Base-by-base conservation (phyloP, 306 rosid genomes). In the Rosa chinensis region DNA sequence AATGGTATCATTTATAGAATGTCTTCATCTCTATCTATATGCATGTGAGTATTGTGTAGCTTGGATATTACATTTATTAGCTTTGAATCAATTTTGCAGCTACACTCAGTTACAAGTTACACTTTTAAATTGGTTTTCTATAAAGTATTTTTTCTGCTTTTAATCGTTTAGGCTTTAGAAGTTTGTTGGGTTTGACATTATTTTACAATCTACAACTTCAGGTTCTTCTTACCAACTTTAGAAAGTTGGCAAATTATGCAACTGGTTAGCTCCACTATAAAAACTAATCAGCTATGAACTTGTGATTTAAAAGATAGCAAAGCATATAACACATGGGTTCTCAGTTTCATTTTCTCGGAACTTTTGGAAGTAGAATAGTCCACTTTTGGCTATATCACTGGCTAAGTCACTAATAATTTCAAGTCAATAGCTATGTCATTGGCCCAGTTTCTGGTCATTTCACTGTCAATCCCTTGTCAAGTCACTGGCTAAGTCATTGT, bases 1-100 rank as follows among this genome's bases (percentile, higher is more conserved):
- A 92, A 92, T 78, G 90, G 89, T 67, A 92, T 92, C 80, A 79
- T 92, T 61, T 94, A 92, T 70, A 86, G 91, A 82, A 94, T 94
- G 66, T 90, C 93, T 16, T 85, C 98, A 37, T 86, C 97, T n/a
- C 89, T 94, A n/a, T 92, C 98, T 75, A 84, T 90, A 21, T 90
- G 98, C 92, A 88, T 90, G 96, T 89, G 73, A 73, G 16, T 83
- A 7, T 75, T 56, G 17, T 63, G 73, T 75, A 21, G 73, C 49
- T 70, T 76, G 47, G 48, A 76, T 37, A 14, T 62, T 42, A 5
- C 12, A 21, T 58, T 72, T 80, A 61, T 79, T 73, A 78, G 49
- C 59, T 82, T 69, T 40, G n/a, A 8, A 13, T 56, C 18, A 77
- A n/a, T 32, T 74, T 86, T 70, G 49, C 72, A n/a, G 79, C 45